These are phyloP conservation scores for Cylindrotheca closterium DNA, from an alignment of 108 stramenopile species.

Conservation along the genomic window DNA sequence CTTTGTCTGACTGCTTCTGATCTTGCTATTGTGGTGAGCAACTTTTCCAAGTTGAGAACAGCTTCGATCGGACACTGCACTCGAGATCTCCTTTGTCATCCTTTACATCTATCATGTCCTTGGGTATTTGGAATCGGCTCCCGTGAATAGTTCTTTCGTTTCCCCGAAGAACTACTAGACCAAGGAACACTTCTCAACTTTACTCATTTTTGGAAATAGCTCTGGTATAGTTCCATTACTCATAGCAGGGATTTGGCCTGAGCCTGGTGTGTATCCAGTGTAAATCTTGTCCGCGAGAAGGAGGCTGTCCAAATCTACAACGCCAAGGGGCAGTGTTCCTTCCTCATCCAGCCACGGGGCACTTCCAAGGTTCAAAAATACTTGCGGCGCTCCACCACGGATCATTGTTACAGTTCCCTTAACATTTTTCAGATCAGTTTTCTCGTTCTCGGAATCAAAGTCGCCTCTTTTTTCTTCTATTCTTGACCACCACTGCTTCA, in stretches of 20 bases:
- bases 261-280: slow-evolving; percentile 6
- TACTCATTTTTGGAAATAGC: slow-evolving; percentile 16
- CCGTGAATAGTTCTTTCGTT: too few species aligned
- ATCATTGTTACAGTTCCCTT: slow-evolving; percentile 14
- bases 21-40: too few species aligned
- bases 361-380: slow-evolving; percentile 14
- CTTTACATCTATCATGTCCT: too few species aligned
- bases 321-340: slow-evolving; percentile 8
- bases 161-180: too few species aligned
- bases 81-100: too few species aligned
- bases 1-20: too few species aligned
- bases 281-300: slow-evolving; percentile 3
- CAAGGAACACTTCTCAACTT: slow-evolving; percentile 6
- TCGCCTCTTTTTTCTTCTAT: not conserved
- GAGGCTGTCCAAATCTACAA: not conserved
- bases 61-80: too few species aligned
- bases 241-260: slow-evolving; percentile 12
- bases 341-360: slow-evolving; percentile 12
- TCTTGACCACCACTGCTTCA: not conserved
- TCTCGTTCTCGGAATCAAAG: not conserved
- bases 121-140: too few species aligned
- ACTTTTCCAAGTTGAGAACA: too few species aligned
- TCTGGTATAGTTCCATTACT: not conserved
- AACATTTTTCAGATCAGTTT: not conserved
- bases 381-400: slow-evolving; percentile 2